Base-by-base conservation (phyloP, 176 grass and related monocot species). In the Cenchrus americanus region DNA sequence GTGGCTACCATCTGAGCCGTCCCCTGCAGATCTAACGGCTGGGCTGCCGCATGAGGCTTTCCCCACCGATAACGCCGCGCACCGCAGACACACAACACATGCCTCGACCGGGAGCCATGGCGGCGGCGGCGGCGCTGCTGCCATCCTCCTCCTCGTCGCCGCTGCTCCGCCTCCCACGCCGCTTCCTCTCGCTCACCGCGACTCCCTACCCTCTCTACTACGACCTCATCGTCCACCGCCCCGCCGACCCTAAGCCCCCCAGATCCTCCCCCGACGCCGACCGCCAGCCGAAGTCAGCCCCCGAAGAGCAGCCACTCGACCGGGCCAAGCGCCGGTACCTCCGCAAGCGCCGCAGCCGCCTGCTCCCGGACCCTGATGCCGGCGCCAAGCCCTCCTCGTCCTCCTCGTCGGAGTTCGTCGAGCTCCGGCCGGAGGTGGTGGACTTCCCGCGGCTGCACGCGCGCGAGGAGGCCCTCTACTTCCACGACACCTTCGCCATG, bases 371-470 rank as follows among this genome's bases (percentile, higher is more conserved):
- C 75, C 61, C 84, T 10, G 83, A 76, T 46, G 85, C 80, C 65
- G 64, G 77, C 41, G 76, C 88, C 40, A 82, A 88, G 71, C 57
- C 86, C 0, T 82, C 86, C 18, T n/a, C 86, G 0, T 12, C 86
- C 10, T 8, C 86, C 13, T 77, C 81, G 5, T 73, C 73, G 7
- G 96, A 87, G 52, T 80, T 83, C 43, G 91, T 98, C 27, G 96
- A 98, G 83, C 82, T 95, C n/a, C 69, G 84, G 77, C 93, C 96
- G 22, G 87, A 98, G 80, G 88, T 98, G 24, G 89, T 98, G 3
- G 96, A 98, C 76, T 95, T 98, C 68, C 96, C 96, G 13, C 84
- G 96, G 5, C 88, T 98, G 19, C 96, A 98, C 84, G 93, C 96
- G 41, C 89, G 93, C 27, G 96, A 95, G 86, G 89, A 98, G 91